phyloP scores from a whole-genome alignment of 2,329 filamentous ascomycete genomes.

The Colletotrichum navitas region DNA sequence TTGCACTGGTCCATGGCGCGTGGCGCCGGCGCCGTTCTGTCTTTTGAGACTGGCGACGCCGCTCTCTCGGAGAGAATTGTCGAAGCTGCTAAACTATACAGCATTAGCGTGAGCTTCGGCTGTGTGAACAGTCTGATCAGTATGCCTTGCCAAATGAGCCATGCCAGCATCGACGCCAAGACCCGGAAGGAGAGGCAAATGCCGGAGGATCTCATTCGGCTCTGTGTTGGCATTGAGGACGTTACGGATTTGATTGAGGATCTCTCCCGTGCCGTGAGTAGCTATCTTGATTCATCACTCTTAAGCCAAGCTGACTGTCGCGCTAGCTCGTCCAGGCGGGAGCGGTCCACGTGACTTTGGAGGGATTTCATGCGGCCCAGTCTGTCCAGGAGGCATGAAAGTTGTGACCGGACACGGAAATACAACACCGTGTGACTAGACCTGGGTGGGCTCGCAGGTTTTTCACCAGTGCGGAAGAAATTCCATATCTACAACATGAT shows the following conservation, averaged over 20 bases:
- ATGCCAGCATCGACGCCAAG: slow-evolving; percentile 97
- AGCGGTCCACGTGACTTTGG: slow-evolving; percentile 86
- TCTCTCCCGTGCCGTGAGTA: slow-evolving; percentile 86
- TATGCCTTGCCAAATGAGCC: slow-evolving; percentile 99
- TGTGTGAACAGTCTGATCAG: slow-evolving; percentile 99
- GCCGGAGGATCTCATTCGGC: slow-evolving; percentile 95
- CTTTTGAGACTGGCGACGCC: slow-evolving; percentile 94
- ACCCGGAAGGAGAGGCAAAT: slow-evolving; percentile 89
- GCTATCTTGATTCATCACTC: not conserved
- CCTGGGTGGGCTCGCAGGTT: not conserved
- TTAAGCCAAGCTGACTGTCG: slow-evolving; percentile 44
- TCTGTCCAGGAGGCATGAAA: slow-evolving; percentile 9
- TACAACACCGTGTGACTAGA: not conserved
- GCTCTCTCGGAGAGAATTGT: slow-evolving; percentile 91
- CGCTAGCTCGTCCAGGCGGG: slow-evolving; percentile 91
- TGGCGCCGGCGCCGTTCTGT: slow-evolving; percentile 92
- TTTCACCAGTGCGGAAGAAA: slow-evolving; percentile 24
- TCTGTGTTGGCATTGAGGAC: slow-evolving; percentile 98
- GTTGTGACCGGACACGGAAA: slow-evolving; percentile 3
- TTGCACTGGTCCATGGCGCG: slow-evolving; percentile 96
- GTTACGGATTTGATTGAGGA: slow-evolving; percentile 92
- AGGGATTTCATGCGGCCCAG: slow-evolving; percentile 78
- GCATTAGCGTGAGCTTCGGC: slow-evolving; percentile 96
- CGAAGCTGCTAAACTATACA: slow-evolving; percentile 90
- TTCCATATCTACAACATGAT: not conserved